phyloP scores from a whole-genome alignment of 768 basidiomycete genomes.

The Coprinopsis marcescibilis region DNA sequence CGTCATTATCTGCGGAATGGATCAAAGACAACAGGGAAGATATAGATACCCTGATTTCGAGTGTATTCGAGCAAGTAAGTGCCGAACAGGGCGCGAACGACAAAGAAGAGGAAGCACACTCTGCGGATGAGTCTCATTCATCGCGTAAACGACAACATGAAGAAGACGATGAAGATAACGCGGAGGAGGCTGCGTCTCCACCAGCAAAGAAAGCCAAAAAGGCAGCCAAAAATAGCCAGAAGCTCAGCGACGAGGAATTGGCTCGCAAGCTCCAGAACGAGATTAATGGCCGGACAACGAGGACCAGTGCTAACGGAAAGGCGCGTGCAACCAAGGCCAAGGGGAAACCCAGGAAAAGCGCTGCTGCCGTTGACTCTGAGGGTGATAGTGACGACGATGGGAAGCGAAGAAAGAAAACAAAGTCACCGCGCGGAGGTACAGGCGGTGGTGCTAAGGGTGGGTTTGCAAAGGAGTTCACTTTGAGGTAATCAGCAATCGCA shows the following conservation, averaged over 20 bases:
- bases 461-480: conserved; percentile 68
- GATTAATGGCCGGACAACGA: conserved; percentile 56
- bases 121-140: conserved; percentile 19
- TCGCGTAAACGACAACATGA: conserved; percentile 31
- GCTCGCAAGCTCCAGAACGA: conserved; percentile 68
- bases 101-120: conserved; percentile 21
- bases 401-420: conserved; percentile 33
- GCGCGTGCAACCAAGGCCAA: conserved; percentile 36
- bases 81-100: conserved; percentile 27
- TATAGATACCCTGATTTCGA: conserved; percentile 64
- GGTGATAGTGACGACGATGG: conserved; percentile 43
- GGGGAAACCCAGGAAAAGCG: conserved; percentile 46
- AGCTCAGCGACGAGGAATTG: conserved; percentile 62
- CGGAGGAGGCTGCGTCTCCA: conserved; percentile 26
- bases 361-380: conserved; percentile 48
- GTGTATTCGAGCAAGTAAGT: conserved; percentile 58
- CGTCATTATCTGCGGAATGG: conserved; percentile 49
- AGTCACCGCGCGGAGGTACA: conserved; percentile 34
- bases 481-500: conserved; percentile 48
- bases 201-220: conserved; percentile 48
- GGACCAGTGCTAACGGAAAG: conserved; percentile 38
- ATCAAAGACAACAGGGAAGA: conserved; percentile 63
- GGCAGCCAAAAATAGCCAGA: conserved; percentile 39
- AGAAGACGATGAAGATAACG: conserved; percentile 26
- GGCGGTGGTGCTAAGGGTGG: conserved; percentile 59